Conservation (phyloP, 768 basidiomycete genomes). For the Panaeolus cyanescens region DNA sequence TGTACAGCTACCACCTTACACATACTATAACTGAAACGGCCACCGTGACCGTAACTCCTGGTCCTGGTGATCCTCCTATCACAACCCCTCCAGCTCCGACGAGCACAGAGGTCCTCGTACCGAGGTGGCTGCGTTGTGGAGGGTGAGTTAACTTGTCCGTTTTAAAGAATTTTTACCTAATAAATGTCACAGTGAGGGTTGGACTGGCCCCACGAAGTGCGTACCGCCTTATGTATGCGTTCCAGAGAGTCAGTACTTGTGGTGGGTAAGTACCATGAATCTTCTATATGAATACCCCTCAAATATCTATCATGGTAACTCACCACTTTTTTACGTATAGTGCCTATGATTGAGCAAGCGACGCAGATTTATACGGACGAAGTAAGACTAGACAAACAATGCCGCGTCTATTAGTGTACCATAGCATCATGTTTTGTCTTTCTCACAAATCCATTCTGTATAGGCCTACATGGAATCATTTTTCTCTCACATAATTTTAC, state of each 20-base stretch:
- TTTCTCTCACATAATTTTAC: too few species aligned
- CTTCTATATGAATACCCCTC: neutral
- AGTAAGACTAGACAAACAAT: too few species aligned
- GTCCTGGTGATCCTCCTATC: neutral
- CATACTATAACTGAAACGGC: neutral
- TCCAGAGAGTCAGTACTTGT: neutral
- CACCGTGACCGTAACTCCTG: neutral
- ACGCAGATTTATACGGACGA: too few species aligned
- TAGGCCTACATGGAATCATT: too few species aligned
- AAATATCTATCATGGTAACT: neutral
- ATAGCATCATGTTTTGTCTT: too few species aligned
- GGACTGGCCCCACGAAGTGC: neutral
- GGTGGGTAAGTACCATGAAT: neutral
- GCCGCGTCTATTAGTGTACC: too few species aligned
- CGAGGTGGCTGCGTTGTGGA: neutral
- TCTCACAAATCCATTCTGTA: too few species aligned
- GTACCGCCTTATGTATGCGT: neutral
- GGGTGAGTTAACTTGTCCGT: neutral
- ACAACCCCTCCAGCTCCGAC: neutral
- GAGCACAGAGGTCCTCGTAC: neutral
- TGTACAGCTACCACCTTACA: neutral
- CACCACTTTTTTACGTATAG: neutral
- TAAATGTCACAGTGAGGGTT: neutral
- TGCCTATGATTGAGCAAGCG: neutral
- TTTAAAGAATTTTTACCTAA: neutral